These are phyloP conservation scores for Colletotrichum siamense DNA, from an alignment of 2,329 filamentous ascomycete genomes.

Conservation along the genomic window DNA sequence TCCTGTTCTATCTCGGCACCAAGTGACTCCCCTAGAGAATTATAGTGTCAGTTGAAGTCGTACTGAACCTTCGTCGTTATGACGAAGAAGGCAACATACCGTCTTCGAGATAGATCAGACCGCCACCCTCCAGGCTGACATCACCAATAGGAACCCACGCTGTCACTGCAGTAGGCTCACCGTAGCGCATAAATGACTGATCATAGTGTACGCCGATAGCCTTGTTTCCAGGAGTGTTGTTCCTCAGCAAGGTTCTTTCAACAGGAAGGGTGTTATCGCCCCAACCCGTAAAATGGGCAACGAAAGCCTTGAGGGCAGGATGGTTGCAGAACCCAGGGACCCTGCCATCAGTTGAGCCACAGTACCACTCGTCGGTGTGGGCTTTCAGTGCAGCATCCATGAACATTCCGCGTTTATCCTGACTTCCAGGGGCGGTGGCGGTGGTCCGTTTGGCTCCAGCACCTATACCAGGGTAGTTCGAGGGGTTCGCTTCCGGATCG, in stretches of 20 bases:
- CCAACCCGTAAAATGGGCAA: constrained; percentile 60
- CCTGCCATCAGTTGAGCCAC: constrained; percentile 24
- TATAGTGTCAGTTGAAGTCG: fast-evolving
- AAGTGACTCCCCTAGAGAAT: not conserved
- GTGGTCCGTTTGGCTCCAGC: constrained; percentile 53
- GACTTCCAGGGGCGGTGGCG: constrained; percentile 47
- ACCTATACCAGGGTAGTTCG: constrained; percentile 40
- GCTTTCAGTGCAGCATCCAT: constrained; percentile 53
- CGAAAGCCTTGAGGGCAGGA: constrained; percentile 51
- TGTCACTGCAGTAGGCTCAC: constrained; percentile 59
- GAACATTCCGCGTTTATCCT: constrained; percentile 26
- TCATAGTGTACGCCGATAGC: constrained; percentile 67
- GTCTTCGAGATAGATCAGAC: constrained; percentile 63
- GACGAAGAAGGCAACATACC: constrained; percentile 22
- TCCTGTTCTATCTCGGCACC: constrained; percentile 46
- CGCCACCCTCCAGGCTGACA: constrained; percentile 58
- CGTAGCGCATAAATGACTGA: constrained; percentile 61
- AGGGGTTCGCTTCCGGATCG: constrained; percentile 24
- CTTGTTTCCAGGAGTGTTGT: constrained; percentile 61
- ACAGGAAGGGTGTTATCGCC: constrained; percentile 33
- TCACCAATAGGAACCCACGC: constrained; percentile 65
- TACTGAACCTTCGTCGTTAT: not conserved
- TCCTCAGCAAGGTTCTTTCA: constrained; percentile 55
- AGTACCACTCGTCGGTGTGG: constrained; percentile 57
- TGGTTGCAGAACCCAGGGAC: constrained; percentile 52